A percentile compares a stretch with the other conserved stretches of the same genome.
These are phyloP conservation scores for Linderniella brevidens DNA, from an alignment of 257 asterid genomes.

Conservation along the genomic window DNA sequence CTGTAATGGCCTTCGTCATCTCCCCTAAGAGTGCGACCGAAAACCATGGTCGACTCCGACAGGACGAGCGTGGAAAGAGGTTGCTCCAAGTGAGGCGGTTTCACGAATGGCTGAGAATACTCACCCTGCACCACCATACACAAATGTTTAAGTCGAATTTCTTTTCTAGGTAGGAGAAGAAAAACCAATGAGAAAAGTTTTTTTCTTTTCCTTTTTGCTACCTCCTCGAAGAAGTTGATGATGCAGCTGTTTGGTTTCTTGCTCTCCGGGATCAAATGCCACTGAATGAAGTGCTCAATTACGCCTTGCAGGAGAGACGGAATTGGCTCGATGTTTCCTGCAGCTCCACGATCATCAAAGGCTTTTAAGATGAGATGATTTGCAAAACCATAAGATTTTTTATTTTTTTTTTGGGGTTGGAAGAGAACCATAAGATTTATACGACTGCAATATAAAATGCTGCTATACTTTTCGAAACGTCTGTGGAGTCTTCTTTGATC, in stretches of 20 bases:
- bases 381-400: too few relatives aligned
- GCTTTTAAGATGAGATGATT: not conserved
- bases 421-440: too few relatives aligned
- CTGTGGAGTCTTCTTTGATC: constrained; percentile 29
- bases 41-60: constrained; percentile 63
- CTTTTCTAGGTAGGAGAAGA: not conserved
- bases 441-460: not conserved
- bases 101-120: constrained; percentile 63
- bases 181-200: not conserved
- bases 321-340: constrained; percentile 57
- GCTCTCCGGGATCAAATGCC: constrained; percentile 48
- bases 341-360: not conserved
- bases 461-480: constrained; percentile 24
- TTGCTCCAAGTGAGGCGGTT: constrained; percentile 84
- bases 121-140: constrained; percentile 36
- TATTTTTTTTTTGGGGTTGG: too few relatives aligned
- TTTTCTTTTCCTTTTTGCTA: constrained; percentile 9
- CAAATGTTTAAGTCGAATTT: not conserved
- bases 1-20: constrained; percentile 50
- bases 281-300: constrained; percentile 47
- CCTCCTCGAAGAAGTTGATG: constrained; percentile 72
- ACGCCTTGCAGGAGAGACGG: constrained; percentile 46
- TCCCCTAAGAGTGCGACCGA: constrained; percentile 40
- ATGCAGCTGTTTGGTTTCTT: constrained; percentile 60
- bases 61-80: constrained; percentile 57